Conservation (phyloP, 768 basidiomycete species). For the Leccinellum albellum region DNA sequence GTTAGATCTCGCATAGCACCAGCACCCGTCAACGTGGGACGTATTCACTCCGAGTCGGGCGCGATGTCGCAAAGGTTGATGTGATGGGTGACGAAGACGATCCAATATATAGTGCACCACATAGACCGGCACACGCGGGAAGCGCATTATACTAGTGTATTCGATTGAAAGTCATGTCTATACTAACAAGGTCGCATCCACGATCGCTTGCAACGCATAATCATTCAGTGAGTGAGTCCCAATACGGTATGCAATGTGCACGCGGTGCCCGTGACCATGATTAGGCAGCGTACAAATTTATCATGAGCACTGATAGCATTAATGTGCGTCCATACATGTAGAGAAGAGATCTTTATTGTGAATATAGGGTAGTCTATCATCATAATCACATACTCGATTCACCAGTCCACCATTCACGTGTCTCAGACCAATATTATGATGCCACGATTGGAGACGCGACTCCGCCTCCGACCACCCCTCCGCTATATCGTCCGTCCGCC, state of each 20-base stretch:
- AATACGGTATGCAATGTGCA: too few relatives aligned
- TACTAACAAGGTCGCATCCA: too few relatives aligned
- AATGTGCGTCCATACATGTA: too few relatives aligned
- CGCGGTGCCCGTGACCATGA: too few relatives aligned
- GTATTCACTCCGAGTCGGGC: neutral
- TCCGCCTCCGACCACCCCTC: neutral
- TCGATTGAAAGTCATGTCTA: neutral
- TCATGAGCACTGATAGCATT: too few relatives aligned
- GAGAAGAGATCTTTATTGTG: too few relatives aligned
- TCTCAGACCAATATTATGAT: neutral
- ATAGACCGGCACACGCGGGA: too few relatives aligned
- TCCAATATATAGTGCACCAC: too few relatives aligned
- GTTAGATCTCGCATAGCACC: neutral
- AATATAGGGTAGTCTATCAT: neutral
- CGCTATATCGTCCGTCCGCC: neutral
- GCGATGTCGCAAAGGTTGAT: neutral
- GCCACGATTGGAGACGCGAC: neutral
- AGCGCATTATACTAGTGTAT: neutral
- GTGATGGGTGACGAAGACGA: too few relatives aligned
- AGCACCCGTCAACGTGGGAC: neutral
- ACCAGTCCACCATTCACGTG: neutral
- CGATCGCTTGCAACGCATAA: too few relatives aligned
- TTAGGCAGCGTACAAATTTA: too few relatives aligned
- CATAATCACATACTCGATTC: neutral
- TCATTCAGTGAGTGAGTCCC: too few relatives aligned